Evolutionary conservation across 2,329 filamentous ascomycete species (phyloP), one percentile per base, ranked within the genome.

Genomic region (Chaetothyriales sp.): DNA sequence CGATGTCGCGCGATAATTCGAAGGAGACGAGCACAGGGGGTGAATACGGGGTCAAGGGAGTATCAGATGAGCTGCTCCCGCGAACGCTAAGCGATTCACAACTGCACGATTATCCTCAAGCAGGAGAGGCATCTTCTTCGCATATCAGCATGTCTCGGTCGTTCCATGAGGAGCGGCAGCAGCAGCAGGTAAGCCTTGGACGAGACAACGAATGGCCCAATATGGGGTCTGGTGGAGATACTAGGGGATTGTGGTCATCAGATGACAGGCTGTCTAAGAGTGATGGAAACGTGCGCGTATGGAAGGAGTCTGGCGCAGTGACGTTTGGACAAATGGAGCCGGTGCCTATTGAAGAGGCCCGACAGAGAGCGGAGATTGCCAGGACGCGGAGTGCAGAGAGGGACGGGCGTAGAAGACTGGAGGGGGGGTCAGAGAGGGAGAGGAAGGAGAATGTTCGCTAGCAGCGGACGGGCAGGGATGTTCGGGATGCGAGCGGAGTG

Each of bases 1-100:
- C 63, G 28, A 63, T 65, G 62, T 61, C 60, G 18, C 56, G 63
- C 49, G 60, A 64, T 44, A 52, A 50, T 13, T 65, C 63, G 13
- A 51, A 50, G 18, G 61, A 61, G 54, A 63, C 62, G 9, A 49
- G 56, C 18, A 52, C 55, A 20, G 54, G 46, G 50, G 52, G 15
- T 56, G 54, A 40, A 37, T 56, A 9, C 54, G 52, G 28, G 54
- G 49, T 50, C 50, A 52, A 49, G 51, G 47, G 6, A 51, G 54
- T n/a, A 44, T 52, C 13, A 49, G 50, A 15, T 54, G 51, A n/a
- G 49, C 52, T 28, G 54, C 52, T 46, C 28, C 52, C 9, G 48
- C 48, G 10, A 48, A 52, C 10, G 52, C 54, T 13, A 54, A 18
- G 20, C 22, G 20, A 47, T 37, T 9, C 46, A 47, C 19, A 20